Conservation (phyloP, 805 yeast genomes). For the Candida caryicola region DNA sequence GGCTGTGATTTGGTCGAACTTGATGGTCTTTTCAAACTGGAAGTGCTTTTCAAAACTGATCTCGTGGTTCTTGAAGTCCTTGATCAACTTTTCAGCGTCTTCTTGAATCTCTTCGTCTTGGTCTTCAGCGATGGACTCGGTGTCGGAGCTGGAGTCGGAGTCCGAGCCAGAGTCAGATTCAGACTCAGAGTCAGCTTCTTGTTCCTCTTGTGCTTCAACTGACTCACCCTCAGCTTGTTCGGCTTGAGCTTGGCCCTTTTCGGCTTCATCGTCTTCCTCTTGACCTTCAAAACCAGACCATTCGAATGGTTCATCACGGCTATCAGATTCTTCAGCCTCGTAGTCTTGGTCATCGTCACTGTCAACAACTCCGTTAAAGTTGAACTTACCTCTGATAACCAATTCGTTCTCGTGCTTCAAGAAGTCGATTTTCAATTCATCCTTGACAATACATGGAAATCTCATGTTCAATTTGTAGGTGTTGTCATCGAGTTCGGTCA, state of each 20-base stretch:
- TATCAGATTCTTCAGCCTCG: constrained; percentile 7
- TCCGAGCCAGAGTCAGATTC: constrained; percentile 15
- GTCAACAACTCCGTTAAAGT: constrained; percentile 25
- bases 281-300: constrained; percentile 11
- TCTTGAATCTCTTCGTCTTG: constrained; percentile 41
- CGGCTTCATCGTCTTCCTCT: constrained; percentile 16
- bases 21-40: constrained; percentile 38
- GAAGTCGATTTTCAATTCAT: constrained; percentile 39
- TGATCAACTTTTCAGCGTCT: constrained; percentile 36
- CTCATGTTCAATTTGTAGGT: constrained; percentile 40
- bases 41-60: constrained; percentile 43
- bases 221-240: constrained; percentile 11
- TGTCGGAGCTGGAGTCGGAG: constrained; percentile 15
- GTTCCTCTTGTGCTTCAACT: no score
- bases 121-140: constrained; percentile 13
- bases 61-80: constrained; percentile 39
- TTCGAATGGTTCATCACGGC: constrained; percentile 10
- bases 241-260: constrained; percentile 6
- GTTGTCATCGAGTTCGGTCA: constrained; percentile 35
- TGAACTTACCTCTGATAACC: constrained; percentile 38
- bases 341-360: constrained; percentile 17
- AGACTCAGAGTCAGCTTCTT: constrained; percentile 13
- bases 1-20: constrained; percentile 37
- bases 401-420: constrained; percentile 41
- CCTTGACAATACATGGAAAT: constrained; percentile 40